phyloP scores from a whole-genome alignment of 2,329 filamentous ascomycete species.

The Fusarium armeniacum region DNA sequence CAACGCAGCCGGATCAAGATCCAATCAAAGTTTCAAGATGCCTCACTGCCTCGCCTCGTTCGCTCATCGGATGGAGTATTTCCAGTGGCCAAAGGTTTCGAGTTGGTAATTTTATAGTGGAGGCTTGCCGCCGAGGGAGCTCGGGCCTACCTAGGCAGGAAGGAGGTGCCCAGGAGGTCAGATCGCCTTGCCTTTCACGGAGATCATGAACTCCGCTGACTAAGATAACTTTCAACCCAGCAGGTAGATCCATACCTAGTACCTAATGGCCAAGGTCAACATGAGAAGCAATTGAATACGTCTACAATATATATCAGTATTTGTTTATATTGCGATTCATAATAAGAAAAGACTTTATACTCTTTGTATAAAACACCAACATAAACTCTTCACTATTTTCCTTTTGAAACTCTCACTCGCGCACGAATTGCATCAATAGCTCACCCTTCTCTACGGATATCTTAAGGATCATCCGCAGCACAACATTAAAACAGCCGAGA shows the following conservation, averaged over 20 bases:
- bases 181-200: neutral
- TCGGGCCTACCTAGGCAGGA: neutral
- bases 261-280: neutral
- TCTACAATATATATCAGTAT: neutral
- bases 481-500: slow-evolving; percentile 4
- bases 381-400: neutral
- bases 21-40: slow-evolving; percentile 2
- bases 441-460: slow-evolving; percentile 7
- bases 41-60: slow-evolving; percentile 4
- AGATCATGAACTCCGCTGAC: slow-evolving; percentile 1
- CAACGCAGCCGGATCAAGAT: neutral
- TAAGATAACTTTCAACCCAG: neutral
- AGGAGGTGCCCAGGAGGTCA: neutral
- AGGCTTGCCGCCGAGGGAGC: neutral
- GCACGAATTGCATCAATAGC: slow-evolving; percentile 13
- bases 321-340: neutral
- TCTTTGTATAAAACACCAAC: slow-evolving; percentile 13
- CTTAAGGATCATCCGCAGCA: slow-evolving; percentile 1
- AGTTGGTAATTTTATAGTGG: slow-evolving; percentile 6
- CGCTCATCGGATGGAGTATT: neutral
- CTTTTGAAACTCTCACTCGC: slow-evolving; percentile 5
- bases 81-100: slow-evolving; percentile 4
- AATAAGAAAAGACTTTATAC: neutral
- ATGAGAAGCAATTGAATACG: neutral
- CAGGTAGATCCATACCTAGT: neutral